Percentiles rank a stretch among this genome's conserved stretches.
Evolutionary conservation across 129 eudicot genomes (phyloP).

Genomic region (Scalesia atractyloides): DNA sequence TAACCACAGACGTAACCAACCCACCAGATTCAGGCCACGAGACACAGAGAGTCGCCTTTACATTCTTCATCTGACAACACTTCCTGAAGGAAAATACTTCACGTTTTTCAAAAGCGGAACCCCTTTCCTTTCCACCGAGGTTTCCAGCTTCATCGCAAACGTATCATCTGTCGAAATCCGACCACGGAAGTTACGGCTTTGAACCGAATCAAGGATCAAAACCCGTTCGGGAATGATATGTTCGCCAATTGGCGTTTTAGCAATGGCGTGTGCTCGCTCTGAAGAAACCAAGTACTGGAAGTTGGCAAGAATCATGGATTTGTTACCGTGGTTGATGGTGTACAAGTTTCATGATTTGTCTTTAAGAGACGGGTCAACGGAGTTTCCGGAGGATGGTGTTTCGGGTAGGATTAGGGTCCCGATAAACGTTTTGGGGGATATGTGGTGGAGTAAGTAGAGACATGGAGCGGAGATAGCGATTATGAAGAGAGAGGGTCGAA

Average conservation of each 20-base stretch:
- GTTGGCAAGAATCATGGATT: slow-evolving; percentile 53
- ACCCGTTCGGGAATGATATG: slow-evolving; percentile 67
- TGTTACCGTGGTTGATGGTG: slow-evolving; percentile 47
- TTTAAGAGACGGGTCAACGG: slow-evolving; percentile 55
- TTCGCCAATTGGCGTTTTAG: slow-evolving; percentile 64
- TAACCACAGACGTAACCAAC: slow-evolving; percentile 51
- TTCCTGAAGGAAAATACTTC: slow-evolving; percentile 82
- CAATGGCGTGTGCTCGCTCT: slow-evolving; percentile 72
- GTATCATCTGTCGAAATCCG: slow-evolving; percentile 84
- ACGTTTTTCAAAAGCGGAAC: slow-evolving; percentile 49
- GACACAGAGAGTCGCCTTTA: slow-evolving; percentile 66
- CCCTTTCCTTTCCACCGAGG: slow-evolving; percentile 53
- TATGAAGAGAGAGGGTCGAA: slow-evolving; percentile 72
- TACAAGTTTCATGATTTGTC: slow-evolving; percentile 90
- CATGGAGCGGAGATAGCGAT: slow-evolving; percentile 86
- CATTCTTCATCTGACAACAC: slow-evolving; percentile 77
- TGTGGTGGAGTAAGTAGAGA: slow-evolving; percentile 62
- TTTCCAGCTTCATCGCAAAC: slow-evolving; percentile 80
- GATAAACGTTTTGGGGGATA: slow-evolving; percentile 63
- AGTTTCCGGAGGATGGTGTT: slow-evolving; percentile 71
- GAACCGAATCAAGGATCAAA: slow-evolving; percentile 77
- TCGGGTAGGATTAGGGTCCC: slow-evolving; percentile 88
- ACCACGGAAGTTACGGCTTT: slow-evolving; percentile 78
- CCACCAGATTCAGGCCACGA: slow-evolving; percentile 89
- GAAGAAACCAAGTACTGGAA: slow-evolving; percentile 66